Base-by-base conservation (phyloP, 441 rosid species). In the Pelargonium myrrhifolium region DNA sequence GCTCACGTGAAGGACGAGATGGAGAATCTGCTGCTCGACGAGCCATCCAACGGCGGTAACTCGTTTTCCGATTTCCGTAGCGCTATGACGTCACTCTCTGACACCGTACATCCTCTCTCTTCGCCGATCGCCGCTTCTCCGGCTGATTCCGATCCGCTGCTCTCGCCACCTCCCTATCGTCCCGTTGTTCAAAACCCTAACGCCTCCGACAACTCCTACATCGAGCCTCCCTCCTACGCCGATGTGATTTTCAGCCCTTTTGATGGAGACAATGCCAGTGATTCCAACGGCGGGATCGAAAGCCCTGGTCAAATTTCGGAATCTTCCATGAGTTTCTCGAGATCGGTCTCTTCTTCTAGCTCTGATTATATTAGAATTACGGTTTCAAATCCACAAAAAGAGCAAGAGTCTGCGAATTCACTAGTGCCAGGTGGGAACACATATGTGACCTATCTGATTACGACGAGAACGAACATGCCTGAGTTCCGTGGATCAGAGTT, bases 141-240 rank as follows among this genome's bases (percentile, higher is more conserved):
- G 5, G 83, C 87, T 1, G 87, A 87, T 55, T 87, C 85, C 10
- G 96, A 91, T 84, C 96, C 93, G 7, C 73, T 89, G 6, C 82
- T 84, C 64, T 55, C 85, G 26, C 85, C 88, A 35, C 71, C 82
- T 3, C 75, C 79, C 1, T 77, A 62, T 62, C 73, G 67, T 42
- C 56, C 56, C 3, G 78, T 76, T 65, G 40, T 69, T 56, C 75
- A 72, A 60, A 82, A 69, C 82, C 72, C 80, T 65, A 79, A 62
- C 77, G 65, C 80, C 22, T 28, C 68, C 59, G 80, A 78, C 56
- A 72, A 71, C 65, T 77, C 88, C 24, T 84, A 91, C 82, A 84
- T 87, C 84, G 94, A 92, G 66, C 92, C 94, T 37, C 94, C 92
- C 9, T 78, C 94, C 2, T 92, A 92, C 49, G 83, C 94, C 8